Conservation (phyloP, 768 basidiomycete genomes). For the Rhizopogon rudus region DNA sequence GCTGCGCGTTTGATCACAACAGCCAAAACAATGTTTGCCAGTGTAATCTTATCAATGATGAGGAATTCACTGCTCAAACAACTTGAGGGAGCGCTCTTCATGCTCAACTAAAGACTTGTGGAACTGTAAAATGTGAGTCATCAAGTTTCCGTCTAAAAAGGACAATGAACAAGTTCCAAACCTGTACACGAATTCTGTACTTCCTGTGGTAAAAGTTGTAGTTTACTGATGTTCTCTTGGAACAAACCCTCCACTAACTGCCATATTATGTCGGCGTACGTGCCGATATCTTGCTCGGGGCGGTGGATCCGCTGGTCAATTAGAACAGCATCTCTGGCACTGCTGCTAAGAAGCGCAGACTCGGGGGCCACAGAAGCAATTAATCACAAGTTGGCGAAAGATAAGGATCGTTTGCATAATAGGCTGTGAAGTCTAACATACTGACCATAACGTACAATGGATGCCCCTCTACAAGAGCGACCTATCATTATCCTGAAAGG, state of each 20-base stretch:
- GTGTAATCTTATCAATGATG: slow-evolving; percentile 17
- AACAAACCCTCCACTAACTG: slow-evolving; percentile 11
- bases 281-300: slow-evolving; percentile 20
- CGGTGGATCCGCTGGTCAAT: slow-evolving; percentile 28
- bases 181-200: slow-evolving; percentile 4
- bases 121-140: slow-evolving; percentile 6
- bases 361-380: slow-evolving; percentile 23
- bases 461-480: too few species aligned
- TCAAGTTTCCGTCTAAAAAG: too few species aligned
- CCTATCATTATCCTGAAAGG: slow-evolving; percentile 15
- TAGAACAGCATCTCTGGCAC: slow-evolving; percentile 17
- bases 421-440: too few species aligned
- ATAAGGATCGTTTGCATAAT: too few species aligned
- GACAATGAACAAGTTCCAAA: slow-evolving; percentile 1
- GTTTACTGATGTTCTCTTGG: neutral
- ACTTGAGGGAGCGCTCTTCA: slow-evolving; percentile 16
- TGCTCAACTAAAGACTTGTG: slow-evolving; percentile 10
- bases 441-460: too few species aligned
- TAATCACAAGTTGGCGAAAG: too few species aligned
- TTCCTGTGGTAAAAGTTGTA: too few species aligned
- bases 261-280: slow-evolving; percentile 16
- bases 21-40: slow-evolving; percentile 21
- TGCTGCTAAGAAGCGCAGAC: slow-evolving; percentile 21
- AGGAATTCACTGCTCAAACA: slow-evolving; percentile 21
- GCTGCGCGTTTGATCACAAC: slow-evolving; percentile 17